Conservation (phyloP, 441 rosid species). For the Biscutella laevigata region DNA sequence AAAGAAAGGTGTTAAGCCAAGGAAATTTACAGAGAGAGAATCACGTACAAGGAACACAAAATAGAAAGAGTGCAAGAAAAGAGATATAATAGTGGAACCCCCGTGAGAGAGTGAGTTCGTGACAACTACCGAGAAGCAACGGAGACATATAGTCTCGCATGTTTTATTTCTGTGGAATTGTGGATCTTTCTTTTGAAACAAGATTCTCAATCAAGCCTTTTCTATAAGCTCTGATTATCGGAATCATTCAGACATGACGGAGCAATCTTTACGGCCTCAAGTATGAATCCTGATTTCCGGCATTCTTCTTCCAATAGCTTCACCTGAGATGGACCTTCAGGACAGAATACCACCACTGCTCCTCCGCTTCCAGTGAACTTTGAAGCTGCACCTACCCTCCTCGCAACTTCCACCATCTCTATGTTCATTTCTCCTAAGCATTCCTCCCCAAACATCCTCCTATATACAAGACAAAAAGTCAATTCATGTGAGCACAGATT, state of each 20-base stretch:
- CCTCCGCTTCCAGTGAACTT: conserved; percentile 97
- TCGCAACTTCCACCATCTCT: conserved; percentile 83
- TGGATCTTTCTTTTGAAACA: neutral
- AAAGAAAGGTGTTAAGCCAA: too few relatives aligned
- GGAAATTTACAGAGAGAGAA: too few relatives aligned
- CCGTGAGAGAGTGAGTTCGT: neutral
- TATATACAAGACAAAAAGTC: conserved; percentile 1
- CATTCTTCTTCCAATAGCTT: conserved; percentile 65
- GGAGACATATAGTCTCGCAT: neutral
- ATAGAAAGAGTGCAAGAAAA: neutral
- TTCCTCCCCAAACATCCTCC: conserved; percentile 84
- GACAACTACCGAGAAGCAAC: neutral
- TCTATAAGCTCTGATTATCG: conserved; percentile 32
- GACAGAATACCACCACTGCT: conserved; percentile 79
- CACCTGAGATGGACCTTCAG: conserved; percentile 54
- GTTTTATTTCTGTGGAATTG: conserved; percentile 2
- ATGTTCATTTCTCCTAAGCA: conserved; percentile 65
- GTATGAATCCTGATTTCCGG: conserved; percentile 46
- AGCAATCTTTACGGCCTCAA: conserved; percentile 46
- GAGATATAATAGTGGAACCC: neutral
- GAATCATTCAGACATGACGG: conserved; percentile 42
- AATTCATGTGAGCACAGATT: neutral
- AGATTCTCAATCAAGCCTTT: neutral
- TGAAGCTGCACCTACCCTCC: conserved; percentile 69
- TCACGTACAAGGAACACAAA: too few relatives aligned